Conservation (phyloP, 2,329 filamentous ascomycete genomes). For the Colletotrichum higginsianum region DNA sequence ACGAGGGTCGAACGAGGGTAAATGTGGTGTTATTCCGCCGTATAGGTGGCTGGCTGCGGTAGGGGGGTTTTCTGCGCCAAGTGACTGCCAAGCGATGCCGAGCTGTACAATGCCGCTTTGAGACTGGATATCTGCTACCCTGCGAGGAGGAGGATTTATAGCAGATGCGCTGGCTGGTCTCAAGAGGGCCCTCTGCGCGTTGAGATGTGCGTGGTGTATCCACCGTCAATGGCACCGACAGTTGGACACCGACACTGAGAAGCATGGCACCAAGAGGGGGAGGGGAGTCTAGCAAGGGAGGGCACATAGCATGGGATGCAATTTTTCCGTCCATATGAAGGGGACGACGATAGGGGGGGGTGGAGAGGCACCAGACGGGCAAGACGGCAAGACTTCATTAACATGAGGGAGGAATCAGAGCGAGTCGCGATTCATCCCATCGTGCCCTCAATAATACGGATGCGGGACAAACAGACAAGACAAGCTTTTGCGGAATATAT, state of each 20-base stretch:
- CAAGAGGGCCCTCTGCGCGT: background rate
- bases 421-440: slow-evolving; percentile 19
- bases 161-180: slow-evolving; percentile 3
- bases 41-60: background rate
- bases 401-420: background rate
- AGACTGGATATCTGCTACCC: background rate
- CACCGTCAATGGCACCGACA: slow-evolving; percentile 27
- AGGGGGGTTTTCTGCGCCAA: slow-evolving; percentile 20
- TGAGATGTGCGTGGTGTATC: slow-evolving; percentile 4
- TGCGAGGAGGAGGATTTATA: slow-evolving; percentile 37
- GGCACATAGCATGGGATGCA: slow-evolving; percentile 16
- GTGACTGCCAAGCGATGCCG: slow-evolving; percentile 30
- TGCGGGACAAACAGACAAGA: slow-evolving; percentile 17
- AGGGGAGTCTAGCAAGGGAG: slow-evolving; percentile 25
- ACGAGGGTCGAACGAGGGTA: background rate
- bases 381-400: slow-evolving; percentile 6
- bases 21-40: background rate
- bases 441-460: too few species aligned
- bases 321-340: slow-evolving; percentile 39
- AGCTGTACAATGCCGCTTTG: background rate
- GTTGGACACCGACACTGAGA: slow-evolving; percentile 13
- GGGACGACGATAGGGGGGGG: background rate
- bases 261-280: slow-evolving; percentile 9
- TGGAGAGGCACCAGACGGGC: too few species aligned
- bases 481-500: slow-evolving; percentile 28